Evolutionary conservation across 1,139 yeast species (phyloP), one percentile per base, ranked within the genome.

Genomic region (Taphrina betulina): DNA sequence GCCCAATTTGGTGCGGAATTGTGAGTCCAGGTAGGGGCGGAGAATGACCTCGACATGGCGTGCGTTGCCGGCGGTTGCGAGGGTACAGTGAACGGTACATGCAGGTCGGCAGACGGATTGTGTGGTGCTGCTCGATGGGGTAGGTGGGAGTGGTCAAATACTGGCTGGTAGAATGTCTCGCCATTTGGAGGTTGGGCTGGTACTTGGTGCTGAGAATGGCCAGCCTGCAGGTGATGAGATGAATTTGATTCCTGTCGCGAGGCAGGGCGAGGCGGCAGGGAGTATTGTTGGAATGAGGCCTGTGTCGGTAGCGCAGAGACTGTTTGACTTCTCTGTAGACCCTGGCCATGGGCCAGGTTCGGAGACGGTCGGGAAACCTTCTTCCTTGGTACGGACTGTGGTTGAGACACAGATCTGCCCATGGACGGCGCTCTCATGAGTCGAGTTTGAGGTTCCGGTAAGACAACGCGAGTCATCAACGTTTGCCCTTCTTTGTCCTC

Each of bases 1-100:
- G n/a, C n/a, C n/a, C n/a, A n/a, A n/a, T n/a, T n/a, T 10, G 44
- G 44, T 3, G 37, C 53, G 14, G 54, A 20, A 12, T 46, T 37
- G 7, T 34, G 38, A 3, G 26, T 41, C 54, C 54, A 50, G 2
- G 54, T 19, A 2, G 54, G 54, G 12, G 54, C 54, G 2, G 46
- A 38, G 10, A 22, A 50, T n/a, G 54, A 50, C 12, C 54, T 41
- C 3, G 45, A 28, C 54, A 50, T 50, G 20, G 54, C 48, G 22
- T 19, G 26, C 23, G 45, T 17, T 16, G 45, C 34, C 23, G 45
- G 34, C 3, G 17, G 24, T 34, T 41, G 45, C 1, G 45, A 22
- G 7, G 45, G 45, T 2, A 41, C 14, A 29, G 45, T 19, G 35
- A 26, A 41, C 33, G 35, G 14, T 7, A 14, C 28, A 33, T 8